Base-by-base conservation (phyloP, 352 stramenopile genomes). In the Saprolegnia diclina region DNA sequence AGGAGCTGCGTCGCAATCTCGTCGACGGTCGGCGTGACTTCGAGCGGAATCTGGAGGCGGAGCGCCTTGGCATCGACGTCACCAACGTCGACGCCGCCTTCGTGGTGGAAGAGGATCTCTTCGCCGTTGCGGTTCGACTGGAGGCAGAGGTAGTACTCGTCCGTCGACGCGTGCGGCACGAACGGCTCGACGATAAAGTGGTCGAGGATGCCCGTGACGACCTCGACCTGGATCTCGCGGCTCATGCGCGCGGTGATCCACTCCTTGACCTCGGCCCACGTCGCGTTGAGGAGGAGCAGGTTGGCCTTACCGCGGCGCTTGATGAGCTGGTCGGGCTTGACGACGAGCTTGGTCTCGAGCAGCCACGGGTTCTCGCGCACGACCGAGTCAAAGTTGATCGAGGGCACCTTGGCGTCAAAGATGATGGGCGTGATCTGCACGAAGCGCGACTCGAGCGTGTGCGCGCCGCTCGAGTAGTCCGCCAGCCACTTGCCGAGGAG, bases 131-230 rank as follows among this genome's bases (percentile, higher is more conserved):
- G 86, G 75, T 98, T 96, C 59, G 88, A 97, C 40, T 95, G 87
- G 71, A 99, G 97, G 79, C 94, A 98, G 72, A 99, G 82, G 74
- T 99, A 99, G 84, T 98, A 97, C 78, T 99, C 96, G 68, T 99
- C 95, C 0, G 76, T 74, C 56, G 86, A 82, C 21, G 79, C 77
- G 82, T 99, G 96, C 56, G 94, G 90, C 54, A 98, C 68, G 72
- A 98, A 98, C n/a, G 95, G 94, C 79, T 99, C 96, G 24, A 99
- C 90, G 65, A 99, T 98, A 76, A 99, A 99, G 71, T 96, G 92
- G 73, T 97, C 94, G 40, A 99, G 82, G 55, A 96, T 81, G 52
- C 96, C 96, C 24, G 83, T 87, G 53, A 98, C 91, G 22, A 74
- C 74, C 71, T 98, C 92, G 16, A 98, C 88, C 71, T 97, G 77